A percentile compares a stretch with the other conserved stretches of the same genome.
Evolutionary conservation across 2,329 filamentous ascomycete species (phyloP).

Genomic region (Monilinia fructigena): DNA sequence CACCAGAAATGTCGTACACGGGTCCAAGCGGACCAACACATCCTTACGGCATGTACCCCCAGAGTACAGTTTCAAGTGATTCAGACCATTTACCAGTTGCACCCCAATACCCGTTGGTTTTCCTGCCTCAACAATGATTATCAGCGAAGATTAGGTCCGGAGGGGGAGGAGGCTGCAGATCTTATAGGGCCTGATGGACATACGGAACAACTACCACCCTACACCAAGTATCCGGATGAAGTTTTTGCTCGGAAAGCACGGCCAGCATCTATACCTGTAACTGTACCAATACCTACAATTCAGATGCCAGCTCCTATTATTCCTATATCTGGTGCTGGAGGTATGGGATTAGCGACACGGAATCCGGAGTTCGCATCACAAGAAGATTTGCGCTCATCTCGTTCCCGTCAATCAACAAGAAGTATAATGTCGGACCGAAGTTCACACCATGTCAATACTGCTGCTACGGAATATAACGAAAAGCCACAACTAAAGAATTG

Average conservation of each 20-base stretch:
- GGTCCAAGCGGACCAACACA: constrained; percentile 70
- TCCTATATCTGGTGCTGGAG: constrained; percentile 51
- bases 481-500: constrained; percentile 51
- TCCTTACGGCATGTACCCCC: constrained; percentile 83
- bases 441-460: constrained; percentile 54
- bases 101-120: constrained; percentile 70
- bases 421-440: constrained; percentile 54
- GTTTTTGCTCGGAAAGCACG: constrained; percentile 56
- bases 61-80: constrained; percentile 62
- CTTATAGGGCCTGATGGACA: constrained; percentile 86
- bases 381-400: constrained; percentile 52
- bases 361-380: constrained; percentile 62
- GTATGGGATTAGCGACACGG: constrained; percentile 58
- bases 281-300: constrained; percentile 28
- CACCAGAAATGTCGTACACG: constrained; percentile 56
- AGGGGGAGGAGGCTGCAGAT: constrained; percentile 83
- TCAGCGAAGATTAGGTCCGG: constrained; percentile 70
- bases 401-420: constrained; percentile 52
- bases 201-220: constrained; percentile 86
- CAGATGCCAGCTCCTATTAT: constrained; percentile 26
- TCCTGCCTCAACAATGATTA: constrained; percentile 61
- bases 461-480: constrained; percentile 47
- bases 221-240: constrained; percentile 84
- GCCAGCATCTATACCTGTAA: constrained; percentile 29
- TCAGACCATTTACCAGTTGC: constrained; percentile 40